phyloP scores from a whole-genome alignment of 768 basidiomycete species.

The Boletus subcaerulescens region DNA sequence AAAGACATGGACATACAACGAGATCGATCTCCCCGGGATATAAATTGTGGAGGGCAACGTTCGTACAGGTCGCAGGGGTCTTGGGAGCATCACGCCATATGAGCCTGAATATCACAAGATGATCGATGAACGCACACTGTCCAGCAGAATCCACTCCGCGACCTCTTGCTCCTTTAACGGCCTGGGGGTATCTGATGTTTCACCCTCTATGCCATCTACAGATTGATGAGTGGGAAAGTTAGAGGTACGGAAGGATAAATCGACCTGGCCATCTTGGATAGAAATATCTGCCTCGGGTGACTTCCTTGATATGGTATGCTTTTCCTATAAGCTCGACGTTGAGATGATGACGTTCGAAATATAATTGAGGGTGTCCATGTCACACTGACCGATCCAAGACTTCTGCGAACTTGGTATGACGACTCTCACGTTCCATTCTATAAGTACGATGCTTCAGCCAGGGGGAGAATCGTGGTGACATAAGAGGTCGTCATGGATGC shows the following conservation, averaged over 20 bases:
- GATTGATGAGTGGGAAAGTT: neutral
- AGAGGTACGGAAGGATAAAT: neutral
- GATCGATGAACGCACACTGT: slow-evolving; percentile 54
- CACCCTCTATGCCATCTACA: slow-evolving; percentile 59
- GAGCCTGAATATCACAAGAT: slow-evolving; percentile 5
- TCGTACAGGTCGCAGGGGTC: slow-evolving; percentile 92
- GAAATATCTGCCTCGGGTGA: slow-evolving; percentile 68
- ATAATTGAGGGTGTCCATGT: neutral
- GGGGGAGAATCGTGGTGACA: neutral
- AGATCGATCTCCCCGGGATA: slow-evolving; percentile 85
- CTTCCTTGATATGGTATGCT: slow-evolving; percentile 76
- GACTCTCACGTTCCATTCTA: slow-evolving; percentile 79
- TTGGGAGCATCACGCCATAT: slow-evolving; percentile 27
- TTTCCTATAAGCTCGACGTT: slow-evolving; percentile 48
- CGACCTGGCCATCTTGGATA: slow-evolving; percentile 64
- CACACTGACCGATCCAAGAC: slow-evolving; percentile 75
- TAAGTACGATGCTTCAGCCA: neutral
- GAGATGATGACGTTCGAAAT: neutral
- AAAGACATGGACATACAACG: slow-evolving; percentile 50
- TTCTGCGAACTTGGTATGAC: slow-evolving; percentile 80
- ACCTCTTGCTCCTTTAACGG: slow-evolving; percentile 73
- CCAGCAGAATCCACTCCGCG: slow-evolving; percentile 88
- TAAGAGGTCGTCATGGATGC: slow-evolving; percentile 9
- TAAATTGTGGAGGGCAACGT: slow-evolving; percentile 86
- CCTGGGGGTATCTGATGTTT: slow-evolving; percentile 57